phyloP scores from a whole-genome alignment of 352 stramenopile genomes.

The Vaucheria bursata region DNA sequence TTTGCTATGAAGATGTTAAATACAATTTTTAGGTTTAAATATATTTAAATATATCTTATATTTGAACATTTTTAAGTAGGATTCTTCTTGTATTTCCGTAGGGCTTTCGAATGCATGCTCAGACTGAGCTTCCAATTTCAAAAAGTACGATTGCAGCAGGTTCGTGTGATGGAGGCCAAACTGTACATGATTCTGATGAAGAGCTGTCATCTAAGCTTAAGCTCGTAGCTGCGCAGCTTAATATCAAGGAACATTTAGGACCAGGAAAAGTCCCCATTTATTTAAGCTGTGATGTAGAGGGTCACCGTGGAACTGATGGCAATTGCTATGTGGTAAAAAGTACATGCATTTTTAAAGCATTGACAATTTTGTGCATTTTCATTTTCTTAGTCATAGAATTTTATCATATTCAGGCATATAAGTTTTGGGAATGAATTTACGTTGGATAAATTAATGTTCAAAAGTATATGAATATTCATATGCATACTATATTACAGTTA shows the following conservation, averaged over 20 bases:
- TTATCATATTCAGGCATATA: no score
- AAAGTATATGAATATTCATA: no score
- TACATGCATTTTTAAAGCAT: no score
- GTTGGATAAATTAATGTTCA: no score
- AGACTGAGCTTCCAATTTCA: neutral
- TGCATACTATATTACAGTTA: no score
- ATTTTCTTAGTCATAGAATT: no score
- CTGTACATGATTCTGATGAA: neutral
- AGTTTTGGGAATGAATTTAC: no score
- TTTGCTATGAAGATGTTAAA: no score
- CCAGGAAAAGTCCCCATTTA: slow-evolving; percentile 1
- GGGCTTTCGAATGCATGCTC: slow-evolving; percentile 13
- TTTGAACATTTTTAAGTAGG: neutral
- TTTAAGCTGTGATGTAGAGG: slow-evolving; percentile 31
- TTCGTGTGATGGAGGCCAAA: neutral
- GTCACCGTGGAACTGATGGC: slow-evolving; percentile 14
- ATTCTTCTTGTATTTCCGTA: neutral
- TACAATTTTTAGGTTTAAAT: no score
- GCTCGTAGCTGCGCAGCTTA: slow-evolving; percentile 3
- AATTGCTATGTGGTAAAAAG: slow-evolving; percentile 13
- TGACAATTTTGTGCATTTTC: no score
- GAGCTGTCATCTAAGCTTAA: neutral
- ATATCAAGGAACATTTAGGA: neutral
- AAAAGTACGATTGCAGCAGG: neutral
- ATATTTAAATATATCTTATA: no score